Conservation (phyloP, 2,329 filamentous ascomycete species). For the Decorospora gaudefroyi region DNA sequence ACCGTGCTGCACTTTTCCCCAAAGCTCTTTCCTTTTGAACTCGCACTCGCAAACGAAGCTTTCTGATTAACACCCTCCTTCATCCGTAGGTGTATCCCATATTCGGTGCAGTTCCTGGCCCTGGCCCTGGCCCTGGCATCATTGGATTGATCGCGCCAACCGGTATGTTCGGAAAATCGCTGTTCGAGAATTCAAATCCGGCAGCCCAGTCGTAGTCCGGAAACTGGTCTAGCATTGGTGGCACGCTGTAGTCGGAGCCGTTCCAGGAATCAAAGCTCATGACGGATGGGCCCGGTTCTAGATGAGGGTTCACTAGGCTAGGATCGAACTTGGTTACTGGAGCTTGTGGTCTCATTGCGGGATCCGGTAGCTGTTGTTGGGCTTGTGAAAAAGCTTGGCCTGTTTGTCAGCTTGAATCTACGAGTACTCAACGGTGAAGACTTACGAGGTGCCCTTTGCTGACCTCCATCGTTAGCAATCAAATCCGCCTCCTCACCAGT, state of each 20-base stretch:
- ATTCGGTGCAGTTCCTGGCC: slow-evolving; percentile 20
- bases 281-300: slow-evolving; percentile 25
- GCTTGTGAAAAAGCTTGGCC: slow-evolving; percentile 17
- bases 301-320: slow-evolving; percentile 27
- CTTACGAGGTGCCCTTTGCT: slow-evolving; percentile 40
- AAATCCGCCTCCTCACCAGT: slow-evolving; percentile 36
- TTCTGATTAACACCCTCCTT: neutral
- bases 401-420: slow-evolving; percentile 13
- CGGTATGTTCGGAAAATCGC: slow-evolving; percentile 33
- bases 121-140: slow-evolving; percentile 19
- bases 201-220: slow-evolving; percentile 48
- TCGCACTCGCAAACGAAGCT: neutral
- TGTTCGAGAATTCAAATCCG: slow-evolving; percentile 42
- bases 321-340: slow-evolving; percentile 36
- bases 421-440: neutral
- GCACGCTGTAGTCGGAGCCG: slow-evolving; percentile 35
- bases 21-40: neutral
- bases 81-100: slow-evolving; percentile 38
- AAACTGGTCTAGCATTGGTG: slow-evolving; percentile 44
- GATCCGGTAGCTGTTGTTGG: slow-evolving; percentile 24
- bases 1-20: neutral
- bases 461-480: slow-evolving; percentile 27
- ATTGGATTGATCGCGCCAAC: slow-evolving; percentile 26
- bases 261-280: slow-evolving; percentile 39
- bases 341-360: slow-evolving; percentile 21